These are phyloP conservation scores for Laetiporus sulphureus DNA, from an alignment of 1,284 basidiomycete species.

Conservation along the genomic window DNA sequence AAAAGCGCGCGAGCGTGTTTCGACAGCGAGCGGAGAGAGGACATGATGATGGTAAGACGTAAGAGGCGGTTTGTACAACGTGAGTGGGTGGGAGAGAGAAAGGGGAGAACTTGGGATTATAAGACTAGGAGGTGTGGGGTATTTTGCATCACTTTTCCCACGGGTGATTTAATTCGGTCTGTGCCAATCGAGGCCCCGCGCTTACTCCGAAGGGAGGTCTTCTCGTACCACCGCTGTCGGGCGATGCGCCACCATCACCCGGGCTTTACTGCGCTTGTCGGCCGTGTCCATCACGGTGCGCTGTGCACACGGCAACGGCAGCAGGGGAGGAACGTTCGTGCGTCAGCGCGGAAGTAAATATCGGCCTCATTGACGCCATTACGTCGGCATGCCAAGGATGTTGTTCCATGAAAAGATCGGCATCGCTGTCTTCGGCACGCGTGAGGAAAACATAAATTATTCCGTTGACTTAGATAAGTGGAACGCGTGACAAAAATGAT, in stretches of 20 bases:
- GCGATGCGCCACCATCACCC: neutral
- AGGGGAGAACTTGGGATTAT: constrained; percentile 3
- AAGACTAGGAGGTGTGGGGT: constrained; percentile 4
- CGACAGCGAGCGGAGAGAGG: constrained; percentile 22
- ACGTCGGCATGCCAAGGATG: neutral
- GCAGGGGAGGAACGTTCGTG: neutral
- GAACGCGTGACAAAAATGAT: neutral
- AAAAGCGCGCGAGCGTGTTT: constrained; percentile 28
- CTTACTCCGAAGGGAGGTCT: neutral
- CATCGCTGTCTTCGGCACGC: neutral
- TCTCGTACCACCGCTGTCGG: constrained; percentile 4
- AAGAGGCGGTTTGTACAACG: neutral
- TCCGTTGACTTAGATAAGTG: neutral
- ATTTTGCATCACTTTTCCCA: constrained; percentile 6
- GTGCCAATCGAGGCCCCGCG: neutral
- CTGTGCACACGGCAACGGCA: neutral
- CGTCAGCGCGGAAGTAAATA: constrained; percentile 8
- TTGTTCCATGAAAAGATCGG: neutral
- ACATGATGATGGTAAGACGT: constrained; percentile 12
- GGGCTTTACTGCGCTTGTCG: neutral
- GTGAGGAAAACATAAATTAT: neutral
- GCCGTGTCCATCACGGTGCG: neutral
- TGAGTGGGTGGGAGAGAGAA: constrained; percentile 9
- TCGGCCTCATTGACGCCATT: neutral
- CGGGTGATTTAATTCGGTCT: constrained; percentile 3